phyloP scores from a whole-genome alignment of 2,329 filamentous ascomycete genomes.

The Aspergillus tubingensis region DNA sequence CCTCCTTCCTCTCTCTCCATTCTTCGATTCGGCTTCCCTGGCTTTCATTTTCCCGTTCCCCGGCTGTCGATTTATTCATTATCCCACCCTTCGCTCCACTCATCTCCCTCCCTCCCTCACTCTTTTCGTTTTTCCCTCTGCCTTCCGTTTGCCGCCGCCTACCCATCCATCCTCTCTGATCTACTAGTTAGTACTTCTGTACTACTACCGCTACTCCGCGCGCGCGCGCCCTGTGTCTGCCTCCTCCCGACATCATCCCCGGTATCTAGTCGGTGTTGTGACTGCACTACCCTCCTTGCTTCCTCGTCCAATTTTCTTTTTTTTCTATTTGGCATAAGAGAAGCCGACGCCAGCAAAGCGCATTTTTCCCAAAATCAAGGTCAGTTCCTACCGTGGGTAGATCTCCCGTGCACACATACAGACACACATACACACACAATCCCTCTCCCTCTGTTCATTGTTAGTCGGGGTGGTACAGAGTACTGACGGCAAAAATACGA shows the following conservation, averaged over 20 bases:
- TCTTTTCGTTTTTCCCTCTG: conserved; percentile 6
- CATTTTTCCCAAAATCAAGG: background rate
- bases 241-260: background rate
- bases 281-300: background rate
- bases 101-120: background rate
- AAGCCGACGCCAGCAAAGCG: background rate
- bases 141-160: conserved; percentile 6
- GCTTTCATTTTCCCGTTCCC: conserved; percentile 3
- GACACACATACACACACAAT: background rate
- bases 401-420: background rate
- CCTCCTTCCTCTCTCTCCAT: conserved; percentile 5
- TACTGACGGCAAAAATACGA: conserved; percentile 10
- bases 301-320: background rate
- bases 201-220: too few species aligned
- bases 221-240: too few species aligned
- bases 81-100: background rate
- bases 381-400: conserved; percentile 1
- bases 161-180: background rate
- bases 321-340: background rate
- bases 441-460: background rate
- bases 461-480: background rate
- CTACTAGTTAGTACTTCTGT: background rate
- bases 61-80: conserved; percentile 2
- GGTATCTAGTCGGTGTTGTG: background rate
- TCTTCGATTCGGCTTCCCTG: conserved; percentile 5